phyloP scores from a whole-genome alignment of 2,329 filamentous ascomycete genomes.

The Aotearoamyces nothofagi region DNA sequence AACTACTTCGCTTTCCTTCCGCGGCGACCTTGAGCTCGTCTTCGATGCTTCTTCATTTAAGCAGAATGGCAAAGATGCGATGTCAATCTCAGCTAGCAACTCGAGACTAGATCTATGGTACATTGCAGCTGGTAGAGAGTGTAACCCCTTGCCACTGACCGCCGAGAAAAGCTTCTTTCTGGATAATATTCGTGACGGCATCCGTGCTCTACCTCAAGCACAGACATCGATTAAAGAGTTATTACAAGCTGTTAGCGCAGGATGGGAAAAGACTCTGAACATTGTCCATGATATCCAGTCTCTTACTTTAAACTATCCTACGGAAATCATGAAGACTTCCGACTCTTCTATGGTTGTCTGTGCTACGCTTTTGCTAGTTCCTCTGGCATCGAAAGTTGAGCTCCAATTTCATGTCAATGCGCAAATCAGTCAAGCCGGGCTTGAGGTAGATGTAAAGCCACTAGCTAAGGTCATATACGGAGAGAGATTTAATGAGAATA shows the following conservation, averaged over 20 bases:
- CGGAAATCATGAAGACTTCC: conserved; percentile 43
- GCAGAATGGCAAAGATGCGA: conserved; percentile 8
- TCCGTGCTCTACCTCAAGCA: conserved; percentile 44
- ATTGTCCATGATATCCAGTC: conserved; percentile 45
- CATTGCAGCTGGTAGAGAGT: conserved; percentile 41
- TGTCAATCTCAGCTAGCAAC: conserved; percentile 20
- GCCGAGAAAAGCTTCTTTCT: conserved; percentile 63
- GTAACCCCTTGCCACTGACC: conserved; percentile 38
- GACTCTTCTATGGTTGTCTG: conserved; percentile 51
- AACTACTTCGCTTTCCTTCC: conserved; percentile 59
- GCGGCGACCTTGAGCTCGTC: conserved; percentile 55
- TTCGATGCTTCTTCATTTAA: conserved; percentile 53
- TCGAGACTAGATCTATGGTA: conserved; percentile 55
- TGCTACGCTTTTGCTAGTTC: conserved; percentile 44
- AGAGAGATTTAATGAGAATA: conserved; percentile 60
- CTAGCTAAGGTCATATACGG: conserved; percentile 57
- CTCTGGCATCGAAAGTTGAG: conserved; percentile 54
- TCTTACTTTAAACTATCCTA: conserved; percentile 49
- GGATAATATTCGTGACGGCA: conserved; percentile 52
- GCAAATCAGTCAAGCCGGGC: conserved; percentile 27
- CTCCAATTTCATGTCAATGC: conserved; percentile 40
- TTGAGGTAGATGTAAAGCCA: conserved; percentile 37
- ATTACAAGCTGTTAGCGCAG: conserved; percentile 39
- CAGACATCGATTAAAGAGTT: conserved; percentile 40
- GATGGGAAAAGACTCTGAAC: conserved; percentile 49